A percentile compares a stretch with the other conserved stretches of the same genome.
These are phyloP conservation scores for Fusarium palustre DNA, from an alignment of 2,329 filamentous ascomycete genomes.

Conservation along the genomic window DNA sequence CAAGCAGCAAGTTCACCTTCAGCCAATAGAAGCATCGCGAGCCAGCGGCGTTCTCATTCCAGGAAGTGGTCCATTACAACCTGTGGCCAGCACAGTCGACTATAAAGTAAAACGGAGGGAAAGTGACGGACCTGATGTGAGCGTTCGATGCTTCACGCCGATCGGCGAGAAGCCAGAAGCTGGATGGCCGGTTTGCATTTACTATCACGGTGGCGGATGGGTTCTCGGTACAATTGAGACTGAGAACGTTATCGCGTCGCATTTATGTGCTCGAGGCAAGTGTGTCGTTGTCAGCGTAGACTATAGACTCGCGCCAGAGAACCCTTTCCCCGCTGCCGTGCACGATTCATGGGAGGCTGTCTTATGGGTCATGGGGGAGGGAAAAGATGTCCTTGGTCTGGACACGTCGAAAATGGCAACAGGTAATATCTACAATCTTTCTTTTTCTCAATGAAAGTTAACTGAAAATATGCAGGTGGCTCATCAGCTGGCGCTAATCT, in stretches of 20 bases:
- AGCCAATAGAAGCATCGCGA: slow-evolving; percentile 7
- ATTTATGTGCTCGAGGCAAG: background rate
- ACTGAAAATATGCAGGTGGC: background rate
- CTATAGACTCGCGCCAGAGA: slow-evolving; percentile 10
- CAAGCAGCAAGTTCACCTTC: slow-evolving; percentile 22
- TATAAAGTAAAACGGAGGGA: slow-evolving; percentile 8
- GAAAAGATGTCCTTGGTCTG: rapidly evolving
- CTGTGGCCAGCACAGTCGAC: background rate
- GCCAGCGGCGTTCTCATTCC: slow-evolving; percentile 4
- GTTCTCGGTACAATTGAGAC: slow-evolving; percentile 19
- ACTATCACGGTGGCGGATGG: slow-evolving; percentile 23
- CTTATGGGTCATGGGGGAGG: background rate
- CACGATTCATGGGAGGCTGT: slow-evolving; percentile 24
- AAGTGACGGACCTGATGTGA: slow-evolving; percentile 7
- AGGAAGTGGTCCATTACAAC: slow-evolving; percentile 1
- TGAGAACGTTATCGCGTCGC: slow-evolving; percentile 20
- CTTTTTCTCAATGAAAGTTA: too few species aligned
- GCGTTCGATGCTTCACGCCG: slow-evolving; percentile 8
- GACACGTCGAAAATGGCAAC: background rate
- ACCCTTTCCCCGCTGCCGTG: slow-evolving; percentile 10
- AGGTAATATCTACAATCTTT: background rate
- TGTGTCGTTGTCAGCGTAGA: slow-evolving; percentile 19
- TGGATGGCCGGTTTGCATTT: slow-evolving; percentile 22
- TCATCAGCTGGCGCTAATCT: slow-evolving; percentile 21
- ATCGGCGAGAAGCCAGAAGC: background rate